Evolutionary conservation across 2,329 filamentous ascomycete genomes (phyloP).

Genomic region (Claviceps spartinae): DNA sequence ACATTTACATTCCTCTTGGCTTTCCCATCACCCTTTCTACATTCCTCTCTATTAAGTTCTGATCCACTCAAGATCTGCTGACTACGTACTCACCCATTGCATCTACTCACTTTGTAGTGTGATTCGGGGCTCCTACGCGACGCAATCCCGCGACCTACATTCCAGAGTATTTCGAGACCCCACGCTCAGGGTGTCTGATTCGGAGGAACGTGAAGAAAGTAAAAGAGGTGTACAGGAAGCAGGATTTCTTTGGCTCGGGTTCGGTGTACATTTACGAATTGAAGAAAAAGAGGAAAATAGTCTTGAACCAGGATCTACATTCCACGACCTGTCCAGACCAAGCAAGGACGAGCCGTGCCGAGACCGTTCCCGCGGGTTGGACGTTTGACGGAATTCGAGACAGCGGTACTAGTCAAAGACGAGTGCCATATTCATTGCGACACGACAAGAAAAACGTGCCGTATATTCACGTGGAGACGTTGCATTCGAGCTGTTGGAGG

Average conservation of each 20-base stretch:
- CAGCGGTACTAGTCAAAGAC: too few species aligned
- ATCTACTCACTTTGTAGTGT: slow-evolving; percentile 2
- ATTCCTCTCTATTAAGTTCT: slow-evolving; percentile 3
- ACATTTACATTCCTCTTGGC: neutral
- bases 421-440: neutral
- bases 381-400: neutral
- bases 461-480: too few species aligned
- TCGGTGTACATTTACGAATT: neutral
- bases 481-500: too few species aligned
- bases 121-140: neutral
- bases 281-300: neutral
- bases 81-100: neutral
- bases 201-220: neutral
- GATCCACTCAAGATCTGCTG: slow-evolving; percentile 1
- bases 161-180: slow-evolving; percentile 1
- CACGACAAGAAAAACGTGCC: neutral
- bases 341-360: slow-evolving; percentile 2
- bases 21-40: neutral
- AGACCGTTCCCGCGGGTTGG: neutral
- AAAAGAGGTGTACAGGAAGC: too few species aligned
- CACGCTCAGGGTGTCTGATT: neutral
- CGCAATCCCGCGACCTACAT: slow-evolving; percentile 1
- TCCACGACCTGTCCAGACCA: neutral
- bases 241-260: neutral
- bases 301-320: neutral